phyloP scores from a whole-genome alignment of 2,329 filamentous ascomycete genomes.

The Ophiosphaerella herpotricha region DNA sequence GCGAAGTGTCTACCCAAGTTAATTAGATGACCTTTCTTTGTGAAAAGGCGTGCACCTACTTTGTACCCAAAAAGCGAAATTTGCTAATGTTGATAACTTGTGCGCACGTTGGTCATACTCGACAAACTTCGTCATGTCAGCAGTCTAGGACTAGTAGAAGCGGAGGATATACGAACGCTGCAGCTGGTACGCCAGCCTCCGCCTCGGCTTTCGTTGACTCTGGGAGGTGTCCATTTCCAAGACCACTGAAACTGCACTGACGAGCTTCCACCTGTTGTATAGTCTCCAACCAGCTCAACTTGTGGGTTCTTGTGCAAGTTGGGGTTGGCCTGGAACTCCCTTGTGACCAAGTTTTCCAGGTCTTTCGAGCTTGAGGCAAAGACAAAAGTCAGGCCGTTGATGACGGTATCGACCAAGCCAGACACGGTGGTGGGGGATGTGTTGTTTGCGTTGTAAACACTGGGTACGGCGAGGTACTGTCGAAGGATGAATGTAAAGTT shows the following conservation, averaged over 20 bases:
- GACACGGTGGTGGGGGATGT: conserved; percentile 52
- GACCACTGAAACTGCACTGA: conserved; percentile 92
- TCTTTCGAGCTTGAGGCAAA: conserved; percentile 85
- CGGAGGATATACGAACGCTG: conserved; percentile 63
- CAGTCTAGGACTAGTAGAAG: not conserved
- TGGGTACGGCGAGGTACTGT: conserved; percentile 54
- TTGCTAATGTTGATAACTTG: conserved; percentile 82
- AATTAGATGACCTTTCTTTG: conserved; percentile 1
- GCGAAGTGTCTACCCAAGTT: conserved; percentile 40
- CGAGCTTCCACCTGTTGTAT: conserved; percentile 77
- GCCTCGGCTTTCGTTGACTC: conserved; percentile 75
- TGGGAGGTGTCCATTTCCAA: conserved; percentile 96
- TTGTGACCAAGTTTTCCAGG: conserved; percentile 88
- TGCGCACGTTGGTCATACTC: conserved; percentile 96
- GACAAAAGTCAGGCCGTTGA: conserved; percentile 90
- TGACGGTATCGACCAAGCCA: conserved; percentile 67
- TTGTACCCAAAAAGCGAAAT: conserved; percentile 94
- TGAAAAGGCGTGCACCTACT: conserved; percentile 57
- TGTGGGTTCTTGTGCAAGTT: conserved; percentile 98
- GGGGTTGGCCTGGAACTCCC: conserved; percentile 95
- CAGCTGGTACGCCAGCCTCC: conserved; percentile 96
- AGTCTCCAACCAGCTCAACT: conserved; percentile 93
- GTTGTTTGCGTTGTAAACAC: conserved; percentile 47
- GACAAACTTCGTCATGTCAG: conserved; percentile 69
- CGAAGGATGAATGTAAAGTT: conserved; percentile 87